These are phyloP conservation scores for Suhomyces yuchorum DNA, from an alignment of 1,139 yeast genomes.

Conservation along the genomic window DNA sequence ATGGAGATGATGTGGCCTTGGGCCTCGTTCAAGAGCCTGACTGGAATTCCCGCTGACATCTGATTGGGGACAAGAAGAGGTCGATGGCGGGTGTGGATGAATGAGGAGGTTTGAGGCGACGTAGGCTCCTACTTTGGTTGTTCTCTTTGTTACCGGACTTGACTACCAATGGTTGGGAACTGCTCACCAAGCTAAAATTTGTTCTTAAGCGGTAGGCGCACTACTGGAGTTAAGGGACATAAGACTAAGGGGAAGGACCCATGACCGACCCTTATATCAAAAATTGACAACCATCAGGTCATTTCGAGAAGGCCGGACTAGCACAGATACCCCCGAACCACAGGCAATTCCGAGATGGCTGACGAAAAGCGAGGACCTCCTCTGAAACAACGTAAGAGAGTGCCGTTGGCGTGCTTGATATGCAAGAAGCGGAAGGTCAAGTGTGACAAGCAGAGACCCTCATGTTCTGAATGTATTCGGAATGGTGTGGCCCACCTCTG, in stretches of 20 bases:
- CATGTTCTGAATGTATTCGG: conserved; percentile 47
- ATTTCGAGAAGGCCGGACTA: background rate
- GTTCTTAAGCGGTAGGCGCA: conserved; percentile 7
- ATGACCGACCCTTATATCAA: background rate
- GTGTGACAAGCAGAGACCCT: conserved; percentile 47
- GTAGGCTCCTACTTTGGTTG: background rate
- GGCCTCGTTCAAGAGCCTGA: conserved; percentile 84
- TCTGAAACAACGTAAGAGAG: conserved; percentile 23
- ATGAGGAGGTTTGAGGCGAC: background rate
- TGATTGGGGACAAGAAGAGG: conserved; percentile 6
- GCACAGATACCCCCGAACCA: background rate
- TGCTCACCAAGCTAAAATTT: conserved; percentile 1
- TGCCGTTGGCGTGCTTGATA: conserved; percentile 45
- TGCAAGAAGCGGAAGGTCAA: conserved; percentile 49
- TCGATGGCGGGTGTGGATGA: background rate
- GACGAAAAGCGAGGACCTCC: conserved; percentile 3
- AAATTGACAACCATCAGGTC: background rate
- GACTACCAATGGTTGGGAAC: conserved; percentile 5
- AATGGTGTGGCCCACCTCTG: conserved; percentile 48
- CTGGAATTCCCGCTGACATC: conserved; percentile 74
- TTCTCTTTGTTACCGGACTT: conserved; percentile 8
- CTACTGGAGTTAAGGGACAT: conserved; percentile 2
- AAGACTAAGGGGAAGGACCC: background rate
- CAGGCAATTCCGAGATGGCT: conserved; percentile 1
- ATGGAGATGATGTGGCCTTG: conserved; percentile 84